Conservation (phyloP, 2,329 filamentous ascomycete species). For the Hypoxylon sp. region DNA sequence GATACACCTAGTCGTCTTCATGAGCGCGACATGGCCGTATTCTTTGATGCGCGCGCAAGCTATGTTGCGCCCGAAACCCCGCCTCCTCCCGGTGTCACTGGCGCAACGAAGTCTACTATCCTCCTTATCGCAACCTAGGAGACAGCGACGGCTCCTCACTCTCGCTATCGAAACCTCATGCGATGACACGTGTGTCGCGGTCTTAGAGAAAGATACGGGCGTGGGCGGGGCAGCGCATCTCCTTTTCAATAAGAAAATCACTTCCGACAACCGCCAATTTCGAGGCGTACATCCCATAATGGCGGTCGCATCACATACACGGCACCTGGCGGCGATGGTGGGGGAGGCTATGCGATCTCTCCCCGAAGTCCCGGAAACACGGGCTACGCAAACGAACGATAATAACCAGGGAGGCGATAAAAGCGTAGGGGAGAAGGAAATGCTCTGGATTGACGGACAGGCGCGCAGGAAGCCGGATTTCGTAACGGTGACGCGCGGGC, state of each 20-base stretch:
- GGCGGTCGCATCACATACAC: slow-evolving; percentile 82
- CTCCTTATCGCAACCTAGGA: slow-evolving; percentile 12
- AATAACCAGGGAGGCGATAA: slow-evolving; percentile 44
- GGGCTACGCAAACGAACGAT: slow-evolving; percentile 30
- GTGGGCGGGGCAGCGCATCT: slow-evolving; percentile 65
- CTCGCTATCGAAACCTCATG: slow-evolving; percentile 88
- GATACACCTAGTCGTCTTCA: slow-evolving; percentile 6
- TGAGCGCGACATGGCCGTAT: slow-evolving; percentile 31
- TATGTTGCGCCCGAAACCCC: slow-evolving; percentile 7
- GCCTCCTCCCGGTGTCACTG: not conserved
- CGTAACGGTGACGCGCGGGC: slow-evolving; percentile 89
- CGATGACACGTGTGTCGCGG: slow-evolving; percentile 92
- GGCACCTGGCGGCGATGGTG: slow-evolving; percentile 77
- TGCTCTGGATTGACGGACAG: slow-evolving; percentile 50
- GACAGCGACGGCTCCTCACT: slow-evolving; percentile 60
- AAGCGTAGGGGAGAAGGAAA: slow-evolving; percentile 26
- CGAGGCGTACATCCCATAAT: slow-evolving; percentile 84
- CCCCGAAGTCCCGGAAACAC: slow-evolving; percentile 47
- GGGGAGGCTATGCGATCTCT: slow-evolving; percentile 72
- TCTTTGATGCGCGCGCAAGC: not conserved
- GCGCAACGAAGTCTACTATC: slow-evolving; percentile 25
- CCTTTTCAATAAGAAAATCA: slow-evolving; percentile 85
- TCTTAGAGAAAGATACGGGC: slow-evolving; percentile 72
- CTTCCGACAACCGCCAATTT: slow-evolving; percentile 81
- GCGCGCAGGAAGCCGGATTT: slow-evolving; percentile 77